These are phyloP conservation scores for Debaryomyces castellii DNA, from an alignment of 805 yeast genomes.

Conservation along the genomic window DNA sequence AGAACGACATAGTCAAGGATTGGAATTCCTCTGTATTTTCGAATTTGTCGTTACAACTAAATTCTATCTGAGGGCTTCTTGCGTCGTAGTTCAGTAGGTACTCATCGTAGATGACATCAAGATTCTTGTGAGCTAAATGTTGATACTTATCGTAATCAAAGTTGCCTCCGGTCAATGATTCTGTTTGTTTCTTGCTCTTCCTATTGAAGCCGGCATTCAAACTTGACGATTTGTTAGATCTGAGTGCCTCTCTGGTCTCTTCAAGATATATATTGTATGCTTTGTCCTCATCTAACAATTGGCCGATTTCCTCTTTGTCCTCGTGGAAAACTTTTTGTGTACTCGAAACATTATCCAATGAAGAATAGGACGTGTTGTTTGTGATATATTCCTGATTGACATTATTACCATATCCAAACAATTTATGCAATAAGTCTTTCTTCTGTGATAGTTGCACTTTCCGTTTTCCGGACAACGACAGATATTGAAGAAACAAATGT, in stretches of 20 bases:
- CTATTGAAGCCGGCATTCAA: constrained; percentile 6
- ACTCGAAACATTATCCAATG: constrained; percentile 35
- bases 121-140: constrained; percentile 16
- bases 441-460: constrained; percentile 40
- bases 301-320: constrained; percentile 39
- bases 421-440: constrained; percentile 35
- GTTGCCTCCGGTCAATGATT: constrained; percentile 9
- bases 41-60: constrained; percentile 5
- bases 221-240: constrained; percentile 7
- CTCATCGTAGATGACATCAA: constrained; percentile 19
- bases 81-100: constrained; percentile 3
- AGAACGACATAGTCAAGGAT: constrained; percentile 23
- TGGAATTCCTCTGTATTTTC: constrained; percentile 24
- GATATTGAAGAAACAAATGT: constrained; percentile 30
- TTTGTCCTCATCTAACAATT: constrained; percentile 32
- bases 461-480: constrained; percentile 32
- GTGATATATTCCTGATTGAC: constrained; percentile 40
- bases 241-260: constrained; percentile 21
- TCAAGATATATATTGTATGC: constrained; percentile 22
- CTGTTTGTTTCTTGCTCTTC: constrained; percentile 1
- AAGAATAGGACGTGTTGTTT: constrained; percentile 39
- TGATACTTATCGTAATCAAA: constrained; percentile 28
- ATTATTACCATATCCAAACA: constrained; percentile 39
- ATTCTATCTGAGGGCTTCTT: not conserved
- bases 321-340: constrained; percentile 40